phyloP scores from a whole-genome alignment of 371 early-diverging fungal species.

The Massospora cicadina region DNA sequence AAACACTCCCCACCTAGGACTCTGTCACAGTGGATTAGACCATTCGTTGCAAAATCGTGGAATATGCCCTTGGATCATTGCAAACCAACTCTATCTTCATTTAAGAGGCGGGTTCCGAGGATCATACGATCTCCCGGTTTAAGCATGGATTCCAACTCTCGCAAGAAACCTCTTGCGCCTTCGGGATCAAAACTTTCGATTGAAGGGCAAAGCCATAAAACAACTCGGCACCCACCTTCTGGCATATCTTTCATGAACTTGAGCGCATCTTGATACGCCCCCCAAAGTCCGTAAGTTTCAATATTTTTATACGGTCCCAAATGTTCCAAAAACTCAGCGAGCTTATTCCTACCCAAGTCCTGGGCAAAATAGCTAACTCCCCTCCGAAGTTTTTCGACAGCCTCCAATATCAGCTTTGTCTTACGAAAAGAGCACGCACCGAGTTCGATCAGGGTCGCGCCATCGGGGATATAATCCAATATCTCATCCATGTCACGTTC shows the following conservation, averaged over 20 bases:
- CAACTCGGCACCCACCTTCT: constrained; percentile 29
- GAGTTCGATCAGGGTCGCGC: constrained; percentile 56
- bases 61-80: constrained; percentile 63
- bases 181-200: constrained; percentile 55
- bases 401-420: constrained; percentile 54
- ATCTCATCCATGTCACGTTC: constrained; percentile 35
- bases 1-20: constrained; percentile 36
- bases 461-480: constrained; percentile 37
- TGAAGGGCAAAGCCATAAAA: constrained; percentile 82
- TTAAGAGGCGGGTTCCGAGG: too few species aligned
- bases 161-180: constrained; percentile 35
- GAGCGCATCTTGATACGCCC: constrained; percentile 74
- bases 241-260: constrained; percentile 32
- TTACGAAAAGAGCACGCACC: constrained; percentile 80
- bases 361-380: constrained; percentile 72
- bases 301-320: constrained; percentile 34
- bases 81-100: constrained; percentile 63
- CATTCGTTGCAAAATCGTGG: constrained; percentile 67
- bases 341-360: constrained; percentile 63
- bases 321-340: constrained; percentile 31
- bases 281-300: constrained; percentile 54
- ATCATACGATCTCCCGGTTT: constrained; percentile 74
- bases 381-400: constrained; percentile 38
- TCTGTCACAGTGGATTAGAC: constrained; percentile 51
- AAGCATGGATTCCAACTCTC: constrained; percentile 24